Percentiles rank a stretch among this genome's conserved stretches.
Evolutionary conservation across 2,329 filamentous ascomycete genomes (phyloP).

Genomic region (Byssothecium circinans): DNA sequence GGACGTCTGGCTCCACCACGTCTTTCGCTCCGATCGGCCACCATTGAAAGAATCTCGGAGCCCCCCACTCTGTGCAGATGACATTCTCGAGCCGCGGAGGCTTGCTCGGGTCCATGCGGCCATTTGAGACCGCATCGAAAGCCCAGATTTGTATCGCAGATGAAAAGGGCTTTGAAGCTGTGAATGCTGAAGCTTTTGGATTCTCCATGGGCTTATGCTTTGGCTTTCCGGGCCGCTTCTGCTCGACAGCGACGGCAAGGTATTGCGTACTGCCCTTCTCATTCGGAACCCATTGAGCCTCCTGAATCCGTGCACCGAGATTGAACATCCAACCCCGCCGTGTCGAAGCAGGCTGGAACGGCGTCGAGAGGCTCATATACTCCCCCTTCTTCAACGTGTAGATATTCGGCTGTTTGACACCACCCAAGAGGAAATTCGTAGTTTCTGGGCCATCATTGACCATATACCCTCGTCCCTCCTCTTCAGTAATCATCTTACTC

Average conservation of each 20-base stretch:
- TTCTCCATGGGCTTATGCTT: conserved; percentile 35
- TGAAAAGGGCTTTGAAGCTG: conserved; percentile 51
- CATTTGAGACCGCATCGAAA: conserved; percentile 48
- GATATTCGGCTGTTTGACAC: conserved; percentile 47
- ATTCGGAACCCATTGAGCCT: conserved; percentile 50
- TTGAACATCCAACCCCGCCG: conserved; percentile 59
- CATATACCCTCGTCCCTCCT: conserved; percentile 49
- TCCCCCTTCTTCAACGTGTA: conserved; percentile 48
- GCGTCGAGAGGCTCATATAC: conserved; percentile 49
- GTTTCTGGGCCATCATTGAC: conserved; percentile 29
- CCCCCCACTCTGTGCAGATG: conserved; percentile 61
- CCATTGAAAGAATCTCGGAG: conserved; percentile 59
- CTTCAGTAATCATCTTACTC: conserved; percentile 35
- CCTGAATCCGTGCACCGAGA: conserved; percentile 56
- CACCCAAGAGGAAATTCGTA: conserved; percentile 56
- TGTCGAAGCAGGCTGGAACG: conserved; percentile 27
- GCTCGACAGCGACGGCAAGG: conserved; percentile 53
- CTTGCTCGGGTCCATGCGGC: conserved; percentile 45
- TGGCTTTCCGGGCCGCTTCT: conserved; percentile 16
- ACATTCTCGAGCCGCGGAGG: conserved; percentile 53
- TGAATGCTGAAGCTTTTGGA: conserved; percentile 52
- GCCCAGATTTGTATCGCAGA: conserved; percentile 62
- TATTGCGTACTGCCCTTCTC: conserved; percentile 55
- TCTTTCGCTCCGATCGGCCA: conserved; percentile 50
- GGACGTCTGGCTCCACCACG: conserved; percentile 23